Base-by-base conservation (phyloP, 768 basidiomycete species). In the Podaxis sp. region DNA sequence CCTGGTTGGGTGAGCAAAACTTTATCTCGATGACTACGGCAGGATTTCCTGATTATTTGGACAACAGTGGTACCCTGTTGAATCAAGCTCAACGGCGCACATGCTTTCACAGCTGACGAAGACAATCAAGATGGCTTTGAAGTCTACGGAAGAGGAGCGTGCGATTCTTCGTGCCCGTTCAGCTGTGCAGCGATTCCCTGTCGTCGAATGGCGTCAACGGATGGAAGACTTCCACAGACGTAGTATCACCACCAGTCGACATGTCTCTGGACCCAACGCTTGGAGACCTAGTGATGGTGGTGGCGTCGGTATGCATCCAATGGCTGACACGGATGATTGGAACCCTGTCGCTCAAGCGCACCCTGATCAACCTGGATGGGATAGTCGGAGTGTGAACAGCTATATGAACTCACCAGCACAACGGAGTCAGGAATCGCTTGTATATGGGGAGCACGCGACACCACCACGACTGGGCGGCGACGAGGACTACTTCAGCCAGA, bases 161-260 rank as follows among this genome's bases (percentile, higher is more conserved):
- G 93, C 95, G 8, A 88, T 96, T 69, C 84, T 97, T 26, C 92
- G 95, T 71, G 95, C 95, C 49, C 87, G 95, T 48, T 96, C 95
- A 15, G 95, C 95, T 17, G 84, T 97, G 2, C 95, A 96, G 71
- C 92, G 95, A 70, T 97, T 97, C 90, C 95, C 95, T 4, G 95
- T 97, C 61, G 91, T 97, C 28, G 95, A 97, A 77, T 97, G 95
- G 95, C 91, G 95, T 70, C 95, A 96, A 73, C 87, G 92, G 54
- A 91, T 88, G 82, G 95, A 97, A 77, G 95, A 96, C 73, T 93
- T 96, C 82, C 95, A 97, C 73, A 85, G 84, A 64, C 89, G 95
- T 64, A 91, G 89, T 70, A 95, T 97, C 72, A 74, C 73, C 24
- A 77, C 78, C 3, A 95, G 90, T 70, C 88, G 95, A 56, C 73